Evolutionary conservation across 2,329 filamentous ascomycete genomes (phyloP).

Genomic region (Diaporthe aspalathi): DNA sequence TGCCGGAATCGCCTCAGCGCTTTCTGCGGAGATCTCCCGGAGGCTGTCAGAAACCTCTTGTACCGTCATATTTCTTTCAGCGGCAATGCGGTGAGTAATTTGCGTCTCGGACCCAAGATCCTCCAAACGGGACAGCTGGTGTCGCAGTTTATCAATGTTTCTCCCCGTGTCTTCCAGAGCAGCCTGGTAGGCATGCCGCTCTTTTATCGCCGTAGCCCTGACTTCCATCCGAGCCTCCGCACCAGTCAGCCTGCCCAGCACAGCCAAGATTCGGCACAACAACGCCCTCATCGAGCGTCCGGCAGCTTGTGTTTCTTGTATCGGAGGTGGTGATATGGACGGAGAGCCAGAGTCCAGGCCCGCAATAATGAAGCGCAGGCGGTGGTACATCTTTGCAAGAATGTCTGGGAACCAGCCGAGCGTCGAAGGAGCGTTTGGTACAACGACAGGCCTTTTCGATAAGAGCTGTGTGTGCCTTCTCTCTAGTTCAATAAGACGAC

Average conservation of each 20-base stretch:
- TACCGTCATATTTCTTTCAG: not conserved
- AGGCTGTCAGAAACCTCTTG: not conserved
- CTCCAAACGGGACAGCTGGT: not conserved
- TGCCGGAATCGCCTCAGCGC: not conserved
- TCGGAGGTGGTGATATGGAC: not conserved
- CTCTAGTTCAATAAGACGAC: not conserved
- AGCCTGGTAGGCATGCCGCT: not conserved
- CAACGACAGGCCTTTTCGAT: not conserved
- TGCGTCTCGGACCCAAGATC: not conserved
- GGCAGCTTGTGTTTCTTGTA: not conserved
- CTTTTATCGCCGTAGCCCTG: not conserved
- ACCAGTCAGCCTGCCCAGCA: not conserved
- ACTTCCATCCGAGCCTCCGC: not conserved
- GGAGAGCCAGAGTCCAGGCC: not conserved
- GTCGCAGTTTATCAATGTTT: not conserved
- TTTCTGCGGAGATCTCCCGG: not conserved
- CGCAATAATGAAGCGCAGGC: not conserved
- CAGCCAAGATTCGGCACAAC: not conserved
- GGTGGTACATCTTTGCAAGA: not conserved
- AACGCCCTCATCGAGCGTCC: not conserved
- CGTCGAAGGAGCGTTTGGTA: not conserved
- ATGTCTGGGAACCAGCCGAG: not conserved
- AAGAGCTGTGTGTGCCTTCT: not conserved
- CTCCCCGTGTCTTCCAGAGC: not conserved
- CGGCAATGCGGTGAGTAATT: not conserved